These are phyloP conservation scores for Leccinum rimulosum DNA, from an alignment of 768 basidiomycete species.

Conservation along the genomic window DNA sequence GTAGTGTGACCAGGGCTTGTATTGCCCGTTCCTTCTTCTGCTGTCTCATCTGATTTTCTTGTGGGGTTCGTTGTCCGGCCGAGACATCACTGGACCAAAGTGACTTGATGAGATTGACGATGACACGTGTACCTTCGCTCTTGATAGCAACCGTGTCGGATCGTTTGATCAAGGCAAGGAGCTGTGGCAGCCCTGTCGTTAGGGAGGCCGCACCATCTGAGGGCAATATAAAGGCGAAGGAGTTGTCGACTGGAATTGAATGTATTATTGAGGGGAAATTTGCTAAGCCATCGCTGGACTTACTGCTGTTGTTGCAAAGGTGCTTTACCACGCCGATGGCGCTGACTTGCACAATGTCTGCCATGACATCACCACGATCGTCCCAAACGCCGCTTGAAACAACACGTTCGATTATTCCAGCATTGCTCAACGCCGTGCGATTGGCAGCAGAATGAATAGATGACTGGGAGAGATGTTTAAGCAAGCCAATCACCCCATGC, in stretches of 20 bases:
- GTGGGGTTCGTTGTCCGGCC: slow-evolving; percentile 27
- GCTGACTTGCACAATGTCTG: slow-evolving; percentile 81
- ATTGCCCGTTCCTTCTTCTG: slow-evolving; percentile 54
- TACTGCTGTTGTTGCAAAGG: slow-evolving; percentile 75
- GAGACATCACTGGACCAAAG: slow-evolving; percentile 59
- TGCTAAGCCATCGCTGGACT: slow-evolving; percentile 20
- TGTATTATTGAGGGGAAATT: slow-evolving; percentile 28
- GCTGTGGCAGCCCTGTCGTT: slow-evolving; percentile 58
- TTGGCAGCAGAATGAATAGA: slow-evolving; percentile 57
- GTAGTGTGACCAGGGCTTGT: slow-evolving; percentile 46
- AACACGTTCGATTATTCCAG: slow-evolving; percentile 61
- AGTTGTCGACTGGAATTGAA: slow-evolving; percentile 40
- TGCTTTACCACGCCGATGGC: slow-evolving; percentile 90
- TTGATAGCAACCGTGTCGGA: slow-evolving; percentile 80
- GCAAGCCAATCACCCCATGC: slow-evolving; percentile 82
- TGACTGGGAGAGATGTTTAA: slow-evolving; percentile 82
- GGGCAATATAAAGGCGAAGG: slow-evolving; percentile 51
- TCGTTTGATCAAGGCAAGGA: slow-evolving; percentile 72
- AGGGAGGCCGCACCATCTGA: slow-evolving; percentile 26
- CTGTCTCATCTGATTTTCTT: slow-evolving; percentile 40
- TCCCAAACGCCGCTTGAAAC: slow-evolving; percentile 66
- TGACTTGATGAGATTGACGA: slow-evolving; percentile 83
- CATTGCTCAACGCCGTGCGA: slow-evolving; percentile 55
- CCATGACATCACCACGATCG: slow-evolving; percentile 70
- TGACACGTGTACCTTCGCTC: slow-evolving; percentile 86